Evolutionary conservation across 2,329 filamentous ascomycete genomes (phyloP), one percentile per base, ranked within the genome.

Genomic region (Sporothrix sp.): DNA sequence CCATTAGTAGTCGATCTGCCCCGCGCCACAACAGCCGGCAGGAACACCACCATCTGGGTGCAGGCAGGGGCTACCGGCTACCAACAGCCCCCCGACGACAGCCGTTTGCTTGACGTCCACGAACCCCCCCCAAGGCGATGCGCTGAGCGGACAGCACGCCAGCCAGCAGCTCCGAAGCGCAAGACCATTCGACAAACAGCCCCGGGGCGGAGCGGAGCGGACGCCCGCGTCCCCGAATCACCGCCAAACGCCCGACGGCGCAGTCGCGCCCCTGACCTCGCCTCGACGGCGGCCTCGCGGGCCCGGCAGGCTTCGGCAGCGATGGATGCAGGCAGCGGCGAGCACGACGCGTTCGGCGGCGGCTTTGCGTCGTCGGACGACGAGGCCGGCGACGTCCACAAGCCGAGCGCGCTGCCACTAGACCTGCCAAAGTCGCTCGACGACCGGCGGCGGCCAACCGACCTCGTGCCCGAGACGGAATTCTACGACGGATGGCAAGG

Each of bases 401-500:
- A 70, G 65, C 70, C 75, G 53, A 70, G 70, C 54, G 58, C 65
- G 54, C 79, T 97, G 46, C 93, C 93, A 36, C 71, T 78, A 58
- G 93, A 98, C 68, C 78, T 98, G 32, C 93, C 93, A 10, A 93
- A 79, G 58, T 95, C 90, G 11, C 78, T 98, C 50, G 85, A 98
- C 66, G 93, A 98, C 71, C 81, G 93, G 54, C 79, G 83, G 59
- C 75, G 75, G 61, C 78, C 82, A 4, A 74, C 72, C 42, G 81
- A 83, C 55, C 78, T 82, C 56, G 76, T 85, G 51, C 75, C 76
- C 35, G 93, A 97, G 73, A 95, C 90, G 36, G 93, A 97, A 73
- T 88, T 96, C 71, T 98, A 97, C 66, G 93, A 98, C 76, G 93
- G 88, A 59, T 98, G 93, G 93, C 89, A 97, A 82, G 91, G 91